Conservation (phyloP, 345 rosid species). For the Populus ilicifolia region DNA sequence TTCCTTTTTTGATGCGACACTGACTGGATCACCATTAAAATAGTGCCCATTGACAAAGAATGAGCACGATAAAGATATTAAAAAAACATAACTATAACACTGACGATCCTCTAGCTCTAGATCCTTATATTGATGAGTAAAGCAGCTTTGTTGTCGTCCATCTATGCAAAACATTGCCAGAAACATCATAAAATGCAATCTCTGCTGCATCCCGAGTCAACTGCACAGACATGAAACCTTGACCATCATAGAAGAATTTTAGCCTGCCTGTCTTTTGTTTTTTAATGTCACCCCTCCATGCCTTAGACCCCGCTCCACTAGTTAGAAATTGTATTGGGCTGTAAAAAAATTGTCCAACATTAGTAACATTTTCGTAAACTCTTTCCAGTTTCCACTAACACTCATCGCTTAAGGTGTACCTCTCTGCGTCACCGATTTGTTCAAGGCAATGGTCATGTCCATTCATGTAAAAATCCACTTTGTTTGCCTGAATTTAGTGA, state of each 20-base stretch:
- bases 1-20: not conserved
- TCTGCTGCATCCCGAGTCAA: conserved; percentile 3
- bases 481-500: conserved; percentile 26
- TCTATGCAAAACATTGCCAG: conserved; percentile 18
- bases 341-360: not conserved
- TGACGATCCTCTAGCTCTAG: not conserved
- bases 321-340: conserved; percentile 22
- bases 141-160: conserved; percentile 4
- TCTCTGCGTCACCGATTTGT: conserved; percentile 44
- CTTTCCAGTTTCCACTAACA: not conserved
- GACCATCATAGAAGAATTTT: conserved; percentile 23
- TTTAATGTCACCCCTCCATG: conserved; percentile 25
- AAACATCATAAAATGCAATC: conserved; percentile 19
- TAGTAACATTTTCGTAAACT: not conserved
- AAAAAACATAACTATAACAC: not conserved
- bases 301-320: conserved; percentile 27
- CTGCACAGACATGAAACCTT: conserved; percentile 26
- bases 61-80: not conserved
- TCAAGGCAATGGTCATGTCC: conserved; percentile 71
- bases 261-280: not conserved
- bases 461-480: conserved; percentile 62
- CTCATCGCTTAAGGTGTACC: conserved; percentile 19
- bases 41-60: not conserved
- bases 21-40: not conserved
- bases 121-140: not conserved